These are phyloP conservation scores for Cicer cuneatum DNA, from an alignment of 306 rosid species.

Conservation along the genomic window DNA sequence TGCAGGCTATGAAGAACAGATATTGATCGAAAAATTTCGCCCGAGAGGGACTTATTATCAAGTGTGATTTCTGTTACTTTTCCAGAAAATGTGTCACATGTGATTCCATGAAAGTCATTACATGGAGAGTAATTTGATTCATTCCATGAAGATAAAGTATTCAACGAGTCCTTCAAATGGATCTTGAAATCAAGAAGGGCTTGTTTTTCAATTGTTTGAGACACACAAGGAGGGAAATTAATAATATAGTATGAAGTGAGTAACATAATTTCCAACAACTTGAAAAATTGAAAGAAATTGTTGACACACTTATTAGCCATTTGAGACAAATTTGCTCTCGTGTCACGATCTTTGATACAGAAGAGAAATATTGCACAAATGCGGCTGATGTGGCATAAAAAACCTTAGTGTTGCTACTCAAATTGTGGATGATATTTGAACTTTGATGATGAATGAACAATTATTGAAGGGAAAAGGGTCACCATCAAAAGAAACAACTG, in stretches of 20 bases:
- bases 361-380: neutral
- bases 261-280: conserved; percentile 33
- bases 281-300: conserved; percentile 36
- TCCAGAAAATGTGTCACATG: conserved; percentile 59
- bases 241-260: conserved; percentile 36
- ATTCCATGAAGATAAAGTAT: conserved; percentile 68
- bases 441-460: conserved; percentile 45
- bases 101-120: conserved; percentile 61
- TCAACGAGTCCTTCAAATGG: conserved; percentile 69
- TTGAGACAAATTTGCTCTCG: conserved; percentile 40
- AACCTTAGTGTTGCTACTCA: too few species aligned
- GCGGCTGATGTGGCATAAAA: neutral
- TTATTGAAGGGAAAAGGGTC: conserved; percentile 47
- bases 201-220: conserved; percentile 53
- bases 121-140: conserved; percentile 63
- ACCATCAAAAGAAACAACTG: conserved; percentile 51
- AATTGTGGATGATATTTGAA: conserved; percentile 22
- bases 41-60: conserved; percentile 67
- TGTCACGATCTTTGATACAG: neutral
- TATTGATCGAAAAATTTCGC: conserved; percentile 68
- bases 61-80: conserved; percentile 67
- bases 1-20: conserved; percentile 59
- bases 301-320: conserved; percentile 51
- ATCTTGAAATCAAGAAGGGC: conserved; percentile 75
- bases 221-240: conserved; percentile 56